These are phyloP conservation scores for Stentor roeselii DNA, from an alignment of 73 alveolate species.

Conservation along the genomic window DNA sequence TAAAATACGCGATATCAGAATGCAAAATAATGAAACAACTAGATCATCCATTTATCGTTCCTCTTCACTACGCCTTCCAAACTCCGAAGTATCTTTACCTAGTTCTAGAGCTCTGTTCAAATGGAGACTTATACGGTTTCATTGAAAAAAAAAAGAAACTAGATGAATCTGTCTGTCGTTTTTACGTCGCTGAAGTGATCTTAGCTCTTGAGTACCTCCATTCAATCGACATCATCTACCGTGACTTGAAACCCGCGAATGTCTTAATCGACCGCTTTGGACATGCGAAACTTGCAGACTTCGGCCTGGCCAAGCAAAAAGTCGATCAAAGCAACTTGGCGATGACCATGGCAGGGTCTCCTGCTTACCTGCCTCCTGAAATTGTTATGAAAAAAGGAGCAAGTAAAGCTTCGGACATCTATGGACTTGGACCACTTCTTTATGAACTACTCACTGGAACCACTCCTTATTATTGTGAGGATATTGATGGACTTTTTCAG, in stretches of 20 bases:
- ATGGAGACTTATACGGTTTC: slow-evolving; percentile 58
- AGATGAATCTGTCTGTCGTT: slow-evolving; percentile 44
- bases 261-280: slow-evolving; percentile 78
- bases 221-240: slow-evolving; percentile 50
- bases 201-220: slow-evolving; percentile 62
- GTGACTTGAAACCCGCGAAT: slow-evolving; percentile 97
- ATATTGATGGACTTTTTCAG: slow-evolving; percentile 20
- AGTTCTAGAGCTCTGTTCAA: slow-evolving; percentile 56
- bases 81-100: slow-evolving; percentile 49
- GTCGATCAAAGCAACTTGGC: slow-evolving; percentile 70
- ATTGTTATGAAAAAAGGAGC: slow-evolving; percentile 86
- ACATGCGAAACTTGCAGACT: slow-evolving; percentile 84
- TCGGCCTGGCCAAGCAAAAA: slow-evolving; percentile 89
- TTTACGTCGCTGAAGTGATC: slow-evolving; percentile 59
- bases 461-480: slow-evolving; percentile 75
- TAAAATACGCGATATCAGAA: slow-evolving; percentile 39
- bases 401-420: slow-evolving; percentile 93
- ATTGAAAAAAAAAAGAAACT: slow-evolving; percentile 46
- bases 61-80: slow-evolving; percentile 53
- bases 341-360: slow-evolving; percentile 93
- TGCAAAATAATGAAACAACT: slow-evolving; percentile 35
- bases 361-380: slow-evolving; percentile 98
- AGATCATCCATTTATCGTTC: slow-evolving; percentile 60
- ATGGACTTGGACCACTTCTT: slow-evolving; percentile 87
- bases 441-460: slow-evolving; percentile 97